Conservation (phyloP, 306 rosid species). For the Sophora flavescens region DNA sequence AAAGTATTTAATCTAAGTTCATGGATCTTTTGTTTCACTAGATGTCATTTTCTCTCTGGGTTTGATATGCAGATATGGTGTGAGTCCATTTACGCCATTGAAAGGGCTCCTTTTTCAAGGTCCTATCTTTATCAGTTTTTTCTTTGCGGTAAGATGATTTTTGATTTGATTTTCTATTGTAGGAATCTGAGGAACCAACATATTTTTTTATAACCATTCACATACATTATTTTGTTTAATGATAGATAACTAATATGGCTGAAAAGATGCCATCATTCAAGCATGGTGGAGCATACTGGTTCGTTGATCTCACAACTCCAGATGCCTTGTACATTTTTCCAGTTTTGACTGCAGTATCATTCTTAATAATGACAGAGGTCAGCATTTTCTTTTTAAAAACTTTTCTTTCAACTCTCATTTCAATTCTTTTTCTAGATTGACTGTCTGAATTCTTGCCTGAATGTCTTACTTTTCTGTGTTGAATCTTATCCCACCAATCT, state of each 20-base stretch:
- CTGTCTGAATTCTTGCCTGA: slow-evolving; percentile 25
- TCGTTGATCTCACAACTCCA: slow-evolving; percentile 86
- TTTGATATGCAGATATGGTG: slow-evolving; percentile 75
- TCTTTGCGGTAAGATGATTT: slow-evolving; percentile 78
- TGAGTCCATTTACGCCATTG: slow-evolving; percentile 79
- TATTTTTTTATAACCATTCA: slow-evolving; percentile 43
- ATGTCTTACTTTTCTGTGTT: slow-evolving; percentile 20
- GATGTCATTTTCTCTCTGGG: slow-evolving; percentile 39
- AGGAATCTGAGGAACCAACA: slow-evolving; percentile 29
- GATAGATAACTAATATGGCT: slow-evolving; percentile 85
- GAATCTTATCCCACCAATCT: slow-evolving; percentile 13
- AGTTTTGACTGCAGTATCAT: slow-evolving; percentile 76
- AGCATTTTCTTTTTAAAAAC: slow-evolving; percentile 32
- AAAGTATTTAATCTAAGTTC: slow-evolving; percentile 34
- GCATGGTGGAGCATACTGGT: slow-evolving; percentile 91
- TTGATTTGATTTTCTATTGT: slow-evolving; percentile 38
- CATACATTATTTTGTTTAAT: slow-evolving; percentile 47
- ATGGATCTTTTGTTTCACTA: slow-evolving; percentile 38
- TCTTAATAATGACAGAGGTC: slow-evolving; percentile 91
- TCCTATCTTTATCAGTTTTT: slow-evolving; percentile 86
- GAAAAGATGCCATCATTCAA: slow-evolving; percentile 91
- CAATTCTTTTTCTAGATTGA: slow-evolving; percentile 31
- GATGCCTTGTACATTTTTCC: slow-evolving; percentile 78
- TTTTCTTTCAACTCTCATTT: slow-evolving; percentile 20
- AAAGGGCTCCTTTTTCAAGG: slow-evolving; percentile 84